Base-by-base conservation (phyloP, 768 basidiomycete species). In the Leccinum pellstonianum region DNA sequence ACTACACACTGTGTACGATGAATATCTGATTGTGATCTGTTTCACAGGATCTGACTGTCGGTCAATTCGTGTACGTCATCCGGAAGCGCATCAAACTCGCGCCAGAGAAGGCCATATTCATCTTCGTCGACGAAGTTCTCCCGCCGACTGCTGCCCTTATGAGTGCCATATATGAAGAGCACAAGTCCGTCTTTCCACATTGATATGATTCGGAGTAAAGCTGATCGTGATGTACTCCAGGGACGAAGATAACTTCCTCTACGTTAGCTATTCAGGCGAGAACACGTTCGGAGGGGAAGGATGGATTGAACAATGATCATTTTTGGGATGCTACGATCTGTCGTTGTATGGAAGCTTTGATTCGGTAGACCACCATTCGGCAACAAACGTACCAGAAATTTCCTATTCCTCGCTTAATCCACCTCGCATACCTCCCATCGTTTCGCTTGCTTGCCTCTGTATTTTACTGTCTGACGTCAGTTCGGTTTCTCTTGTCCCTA, bases 51-150 rank as follows among this genome's bases (percentile, higher is more conserved):
- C 79, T 97, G 58, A 98, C 95, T 46, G 95, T 98, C 9, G 95
- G 95, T 11, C 96, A 99, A 73, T 99, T 99, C 74, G 97, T 99
- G 58, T 99, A 99, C 75, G 97, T 99, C 35, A 99, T 99, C 73
- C 89, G 97, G 71, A 99, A 99, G 83, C 91, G 97, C 62, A 99
- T 98, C 89, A 98, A 99, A 86, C 86, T 99, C 58, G 92, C 95
- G 23, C 95, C 97, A 33, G 97, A 99, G 86, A 98, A 98, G 80
- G 97, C 97, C 38, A 99, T 99, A 79, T 99, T 98, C 81, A 98
- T 99, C 77, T 99, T 98, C 70, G 97, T 99, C 54, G 95, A 99
- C 68, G 97, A 99, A 75, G 95, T 98, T 56, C 83, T 99, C 29
- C 97, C 97, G 48, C 97, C 97, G 47, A 98, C 97, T 1, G 97